A percentile compares a stretch with the other conserved stretches of the same genome.
These are phyloP conservation scores for Cyberlindnera meyerae DNA, from an alignment of 805 yeast species.

Conservation along the genomic window DNA sequence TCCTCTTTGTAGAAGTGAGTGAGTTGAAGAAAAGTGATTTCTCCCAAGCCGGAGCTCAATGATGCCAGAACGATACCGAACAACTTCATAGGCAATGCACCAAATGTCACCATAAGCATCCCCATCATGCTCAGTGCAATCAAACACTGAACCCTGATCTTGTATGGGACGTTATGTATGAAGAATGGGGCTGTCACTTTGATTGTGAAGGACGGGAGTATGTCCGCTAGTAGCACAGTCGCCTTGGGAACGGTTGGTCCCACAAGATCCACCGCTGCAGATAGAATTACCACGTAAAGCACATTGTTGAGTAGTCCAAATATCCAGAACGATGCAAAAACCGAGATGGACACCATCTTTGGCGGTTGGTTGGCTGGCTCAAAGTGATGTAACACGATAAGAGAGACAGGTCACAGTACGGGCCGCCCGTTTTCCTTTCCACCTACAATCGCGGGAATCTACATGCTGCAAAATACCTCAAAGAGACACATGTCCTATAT, in stretches of 20 bases:
- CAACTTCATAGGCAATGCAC: conserved; percentile 37
- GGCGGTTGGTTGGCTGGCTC: not conserved
- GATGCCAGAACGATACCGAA: conserved; percentile 79
- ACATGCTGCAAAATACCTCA: too few species aligned
- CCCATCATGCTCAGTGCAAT: conserved; percentile 63
- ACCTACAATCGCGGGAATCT: too few species aligned
- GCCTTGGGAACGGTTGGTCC: conserved; percentile 84
- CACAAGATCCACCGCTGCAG: conserved; percentile 90
- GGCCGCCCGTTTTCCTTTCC: too few species aligned
- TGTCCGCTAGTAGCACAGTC: conserved; percentile 77
- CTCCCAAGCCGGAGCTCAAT: conserved; percentile 84
- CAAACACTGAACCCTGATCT: conserved; percentile 45
- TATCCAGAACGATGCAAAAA: conserved; percentile 59
- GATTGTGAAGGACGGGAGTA: conserved; percentile 71
- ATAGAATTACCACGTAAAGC: conserved; percentile 82
- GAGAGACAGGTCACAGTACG: too few species aligned
- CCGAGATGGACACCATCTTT: not conserved
- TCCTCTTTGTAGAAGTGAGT: conserved; percentile 65
- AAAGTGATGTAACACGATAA: too few species aligned
- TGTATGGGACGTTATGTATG: conserved; percentile 61
- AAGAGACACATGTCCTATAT: too few species aligned
- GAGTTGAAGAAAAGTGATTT: conserved; percentile 78
- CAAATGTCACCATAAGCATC: conserved; percentile 55
- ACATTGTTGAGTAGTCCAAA: conserved; percentile 88
- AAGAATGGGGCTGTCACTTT: conserved; percentile 77